A percentile compares a stretch with the other conserved stretches of the same genome.
Conservation (phyloP, 78 protist genomes). For the Dictyostelium purpureum region DNA sequence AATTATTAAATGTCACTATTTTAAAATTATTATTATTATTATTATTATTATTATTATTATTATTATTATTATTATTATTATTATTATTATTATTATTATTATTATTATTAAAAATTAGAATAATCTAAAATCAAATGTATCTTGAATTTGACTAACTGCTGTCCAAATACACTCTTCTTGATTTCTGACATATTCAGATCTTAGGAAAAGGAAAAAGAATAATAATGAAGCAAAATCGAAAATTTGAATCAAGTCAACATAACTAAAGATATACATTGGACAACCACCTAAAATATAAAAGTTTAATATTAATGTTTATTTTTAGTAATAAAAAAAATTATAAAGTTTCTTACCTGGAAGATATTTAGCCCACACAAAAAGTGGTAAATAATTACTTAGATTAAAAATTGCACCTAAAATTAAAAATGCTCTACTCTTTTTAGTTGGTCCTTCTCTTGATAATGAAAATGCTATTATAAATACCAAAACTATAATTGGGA, state of each 20-base stretch:
- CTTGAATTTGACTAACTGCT: conserved; percentile 84
- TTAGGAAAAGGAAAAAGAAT: conserved; percentile 75
- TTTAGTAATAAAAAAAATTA: background rate
- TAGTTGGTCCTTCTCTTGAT: conserved; percentile 61
- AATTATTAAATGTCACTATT: background rate
- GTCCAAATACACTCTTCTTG: conserved; percentile 87
- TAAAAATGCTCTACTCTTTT: conserved; percentile 55
- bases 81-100: too few relatives aligned
- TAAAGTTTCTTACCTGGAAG: conserved; percentile 35
- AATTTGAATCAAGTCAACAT: conserved; percentile 65
- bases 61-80: background rate
- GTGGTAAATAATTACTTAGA: conserved; percentile 58
- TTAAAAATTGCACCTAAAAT: conserved; percentile 63
- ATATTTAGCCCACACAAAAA: conserved; percentile 65
- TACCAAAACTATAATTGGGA: conserved; percentile 49
- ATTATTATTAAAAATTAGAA: conserved; percentile 6
- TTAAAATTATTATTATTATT: background rate
- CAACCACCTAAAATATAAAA: conserved; percentile 36
- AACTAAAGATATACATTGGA: conserved; percentile 61
- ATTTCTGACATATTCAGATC: conserved; percentile 79
- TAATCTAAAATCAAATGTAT: conserved; percentile 76
- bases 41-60: background rate
- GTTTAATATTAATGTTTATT: background rate
- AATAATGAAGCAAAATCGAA: conserved; percentile 70
- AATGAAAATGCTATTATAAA: conserved; percentile 40